Conservation (phyloP, 306 rosid genomes). For the Vigna reflexopilosa region DNA sequence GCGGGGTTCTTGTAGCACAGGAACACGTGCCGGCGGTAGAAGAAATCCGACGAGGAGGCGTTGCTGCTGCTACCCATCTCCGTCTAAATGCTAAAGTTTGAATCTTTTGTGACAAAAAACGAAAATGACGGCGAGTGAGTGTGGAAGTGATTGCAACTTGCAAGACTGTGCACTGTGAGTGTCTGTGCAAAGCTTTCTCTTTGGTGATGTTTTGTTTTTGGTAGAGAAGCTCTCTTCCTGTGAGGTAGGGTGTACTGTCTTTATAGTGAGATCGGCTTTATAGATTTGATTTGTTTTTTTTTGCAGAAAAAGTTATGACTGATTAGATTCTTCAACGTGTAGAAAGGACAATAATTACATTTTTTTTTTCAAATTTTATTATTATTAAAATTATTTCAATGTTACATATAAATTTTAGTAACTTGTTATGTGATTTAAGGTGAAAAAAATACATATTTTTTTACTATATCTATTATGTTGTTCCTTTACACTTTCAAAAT, state of each 20-base stretch:
- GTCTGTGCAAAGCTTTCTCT: neutral
- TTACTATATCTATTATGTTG: too few relatives aligned
- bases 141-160: slow-evolving; percentile 5
- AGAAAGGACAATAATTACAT: too few relatives aligned
- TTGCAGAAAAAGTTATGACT: too few relatives aligned
- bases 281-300: neutral
- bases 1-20: slow-evolving; percentile 79
- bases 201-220: slow-evolving; percentile 28
- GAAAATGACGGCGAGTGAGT: neutral
- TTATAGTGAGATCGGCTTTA: neutral
- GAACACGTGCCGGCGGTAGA: slow-evolving; percentile 70
- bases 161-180: neutral
- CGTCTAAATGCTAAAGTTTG: neutral
- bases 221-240: neutral
- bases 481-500: too few relatives aligned
- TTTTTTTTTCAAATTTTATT: too few relatives aligned
- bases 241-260: neutral
- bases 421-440: too few relatives aligned
- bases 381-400: too few relatives aligned
- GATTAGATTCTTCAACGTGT: too few relatives aligned
- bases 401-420: too few relatives aligned
- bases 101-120: neutral
- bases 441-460: too few relatives aligned
- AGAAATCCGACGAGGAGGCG: slow-evolving; percentile 54
- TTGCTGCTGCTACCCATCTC: slow-evolving; percentile 49